A percentile compares a stretch with the other conserved stretches of the same genome.
These are phyloP conservation scores for Jacaranda copaia DNA, from an alignment of 257 asterid genomes.

Conservation along the genomic window DNA sequence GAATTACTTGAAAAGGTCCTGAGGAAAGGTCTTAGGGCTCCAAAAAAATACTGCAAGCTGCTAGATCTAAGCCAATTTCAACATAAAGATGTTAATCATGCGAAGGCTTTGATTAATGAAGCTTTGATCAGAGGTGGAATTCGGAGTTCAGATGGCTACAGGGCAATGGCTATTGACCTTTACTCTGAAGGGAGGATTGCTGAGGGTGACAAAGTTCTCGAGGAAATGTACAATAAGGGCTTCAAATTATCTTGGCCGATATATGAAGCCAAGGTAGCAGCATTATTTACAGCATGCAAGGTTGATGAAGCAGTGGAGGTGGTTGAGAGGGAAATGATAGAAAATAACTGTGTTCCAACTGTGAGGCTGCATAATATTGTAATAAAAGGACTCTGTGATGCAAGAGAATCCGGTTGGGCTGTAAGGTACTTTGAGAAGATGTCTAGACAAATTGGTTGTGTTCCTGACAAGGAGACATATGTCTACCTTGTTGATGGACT, in stretches of 20 bases:
- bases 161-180: conserved; percentile 69
- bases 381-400: conserved; percentile 68
- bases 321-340: conserved; percentile 69
- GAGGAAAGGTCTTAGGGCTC: conserved; percentile 85
- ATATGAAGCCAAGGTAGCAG: conserved; percentile 72
- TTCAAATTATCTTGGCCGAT: conserved; percentile 56
- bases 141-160: conserved; percentile 73
- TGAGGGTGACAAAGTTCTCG: conserved; percentile 68
- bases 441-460: conserved; percentile 61
- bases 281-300: conserved; percentile 54
- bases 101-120: conserved; percentile 68
- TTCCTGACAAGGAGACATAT: conserved; percentile 68
- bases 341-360: conserved; percentile 60
- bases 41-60: conserved; percentile 56
- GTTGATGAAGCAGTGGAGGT: conserved; percentile 67
- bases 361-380: conserved; percentile 65
- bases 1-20: conserved; percentile 71
- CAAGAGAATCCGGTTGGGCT: conserved; percentile 52
- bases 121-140: conserved; percentile 70
- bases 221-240: conserved; percentile 66
- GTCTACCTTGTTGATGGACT: conserved; percentile 68
- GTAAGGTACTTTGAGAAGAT: conserved; percentile 64
- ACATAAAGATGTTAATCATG: conserved; percentile 36
- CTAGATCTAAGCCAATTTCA: conserved; percentile 57
- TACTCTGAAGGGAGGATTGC: conserved; percentile 72